A percentile compares a stretch with the other conserved stretches of the same genome.
Conservation (phyloP, 352 stramenopile species). For the Blastocystis sp. region DNA sequence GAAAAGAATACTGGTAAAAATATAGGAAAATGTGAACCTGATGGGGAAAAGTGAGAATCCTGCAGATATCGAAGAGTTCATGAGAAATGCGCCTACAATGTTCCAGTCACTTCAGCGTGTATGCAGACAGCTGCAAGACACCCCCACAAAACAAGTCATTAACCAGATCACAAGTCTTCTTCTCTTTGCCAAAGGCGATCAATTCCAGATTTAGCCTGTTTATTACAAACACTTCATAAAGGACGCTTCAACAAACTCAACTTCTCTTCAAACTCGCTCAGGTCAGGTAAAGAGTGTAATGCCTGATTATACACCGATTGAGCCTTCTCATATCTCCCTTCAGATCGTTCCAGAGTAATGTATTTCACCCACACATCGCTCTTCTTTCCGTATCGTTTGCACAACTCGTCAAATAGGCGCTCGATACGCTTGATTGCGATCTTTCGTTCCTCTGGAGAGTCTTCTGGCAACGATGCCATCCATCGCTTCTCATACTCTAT, state of each 20-base stretch:
- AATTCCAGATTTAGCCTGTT: background rate
- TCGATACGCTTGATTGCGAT: background rate
- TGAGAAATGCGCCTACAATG: slow-evolving; percentile 1
- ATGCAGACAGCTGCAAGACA: background rate
- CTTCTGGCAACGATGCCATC: background rate
- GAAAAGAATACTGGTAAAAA: background rate
- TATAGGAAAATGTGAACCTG: background rate
- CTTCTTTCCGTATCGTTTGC: background rate
- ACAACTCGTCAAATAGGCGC: background rate
- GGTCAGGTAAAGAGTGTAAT: background rate
- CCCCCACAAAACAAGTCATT: background rate
- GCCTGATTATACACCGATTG: slow-evolving; percentile 19
- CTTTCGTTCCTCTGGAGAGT: background rate
- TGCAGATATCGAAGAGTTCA: background rate
- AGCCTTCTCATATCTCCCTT: slow-evolving; percentile 3
- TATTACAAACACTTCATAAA: slow-evolving; percentile 49
- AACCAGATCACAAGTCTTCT: background rate
- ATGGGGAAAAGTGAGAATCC: background rate
- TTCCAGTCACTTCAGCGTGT: background rate
- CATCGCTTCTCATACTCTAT: background rate
- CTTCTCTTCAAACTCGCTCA: slow-evolving; percentile 18
- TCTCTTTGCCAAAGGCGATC: background rate
- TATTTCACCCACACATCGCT: slow-evolving; percentile 4
- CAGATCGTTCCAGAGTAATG: background rate
- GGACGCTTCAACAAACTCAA: slow-evolving; percentile 15